phyloP scores from a whole-genome alignment of 2,329 filamentous ascomycete genomes.

The Cytospora piceicola region DNA sequence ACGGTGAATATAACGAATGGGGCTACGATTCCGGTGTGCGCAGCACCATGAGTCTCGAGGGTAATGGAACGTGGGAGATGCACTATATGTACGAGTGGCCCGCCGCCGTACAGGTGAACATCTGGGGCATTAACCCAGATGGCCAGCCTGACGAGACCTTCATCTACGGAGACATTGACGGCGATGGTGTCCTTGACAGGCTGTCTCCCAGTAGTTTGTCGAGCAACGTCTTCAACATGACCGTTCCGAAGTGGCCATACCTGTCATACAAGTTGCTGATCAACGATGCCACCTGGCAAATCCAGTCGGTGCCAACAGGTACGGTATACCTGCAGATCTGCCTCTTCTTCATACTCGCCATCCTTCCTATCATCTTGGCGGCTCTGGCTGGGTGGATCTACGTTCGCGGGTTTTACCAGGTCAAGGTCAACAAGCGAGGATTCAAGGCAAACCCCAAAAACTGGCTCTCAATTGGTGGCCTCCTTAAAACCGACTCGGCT shows the following conservation, averaged over 20 bases:
- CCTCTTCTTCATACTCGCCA: conserved; percentile 56
- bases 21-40: conserved; percentile 62
- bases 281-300: conserved; percentile 57
- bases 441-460: conserved; percentile 41
- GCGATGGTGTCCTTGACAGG: conserved; percentile 62
- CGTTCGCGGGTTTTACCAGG: conserved; percentile 55
- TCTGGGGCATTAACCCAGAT: conserved; percentile 68
- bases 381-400: conserved; percentile 57
- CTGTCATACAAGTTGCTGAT: conserved; percentile 59
- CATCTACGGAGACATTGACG: conserved; percentile 63
- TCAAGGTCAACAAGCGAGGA: conserved; percentile 64
- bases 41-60: conserved; percentile 52
- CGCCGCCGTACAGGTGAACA: conserved; percentile 61
- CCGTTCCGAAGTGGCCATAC: conserved; percentile 55
- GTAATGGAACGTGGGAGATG: conserved; percentile 58
- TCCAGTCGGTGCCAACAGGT: conserved; percentile 56
- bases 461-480: conserved; percentile 27
- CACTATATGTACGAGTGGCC: conserved; percentile 67
- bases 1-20: conserved; percentile 64
- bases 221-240: conserved; percentile 60
- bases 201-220: conserved; percentile 61
- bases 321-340: conserved; percentile 56
- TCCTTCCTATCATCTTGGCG: conserved; percentile 56
- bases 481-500: conserved; percentile 25
- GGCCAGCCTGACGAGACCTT: conserved; percentile 62